phyloP scores from a whole-genome alignment of 148 eudicot species.

The Nyssa sinensis region DNA sequence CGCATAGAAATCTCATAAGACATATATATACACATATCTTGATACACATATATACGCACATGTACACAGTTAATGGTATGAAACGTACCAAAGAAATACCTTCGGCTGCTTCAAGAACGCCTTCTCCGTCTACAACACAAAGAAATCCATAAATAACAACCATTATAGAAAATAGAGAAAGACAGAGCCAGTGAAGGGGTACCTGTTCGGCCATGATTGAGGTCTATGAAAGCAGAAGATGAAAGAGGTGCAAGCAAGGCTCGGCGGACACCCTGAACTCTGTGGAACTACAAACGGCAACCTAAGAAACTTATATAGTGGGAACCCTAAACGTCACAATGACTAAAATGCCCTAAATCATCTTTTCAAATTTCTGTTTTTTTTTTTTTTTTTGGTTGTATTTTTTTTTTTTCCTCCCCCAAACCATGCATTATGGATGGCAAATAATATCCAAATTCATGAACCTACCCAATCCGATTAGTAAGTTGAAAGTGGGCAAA shows the following conservation, averaged over 20 bases:
- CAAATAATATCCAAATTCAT: too few species aligned
- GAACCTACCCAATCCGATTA: too few species aligned
- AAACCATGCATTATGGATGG: too few species aligned
- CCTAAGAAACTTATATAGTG: not conserved
- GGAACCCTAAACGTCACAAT: not conserved
- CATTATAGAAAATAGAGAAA: not conserved
- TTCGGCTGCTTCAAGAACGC: slow-evolving; percentile 52
- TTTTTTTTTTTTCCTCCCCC: too few species aligned
- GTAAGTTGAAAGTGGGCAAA: too few species aligned
- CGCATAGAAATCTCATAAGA: not conserved
- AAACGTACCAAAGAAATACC: slow-evolving; percentile 42
- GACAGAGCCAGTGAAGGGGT: not conserved
- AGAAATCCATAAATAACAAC: not conserved
- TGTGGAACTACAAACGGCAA: not conserved
- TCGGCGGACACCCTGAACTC: not conserved
- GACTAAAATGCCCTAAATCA: not conserved
- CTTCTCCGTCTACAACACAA: slow-evolving; percentile 41
- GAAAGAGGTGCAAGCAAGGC: not conserved
- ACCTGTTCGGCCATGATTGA: slow-evolving; percentile 13
- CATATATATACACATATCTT: too few species aligned
- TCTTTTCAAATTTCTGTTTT: too few species aligned
- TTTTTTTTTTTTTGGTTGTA: too few species aligned
- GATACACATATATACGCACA: too few species aligned
- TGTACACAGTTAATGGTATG: not conserved
- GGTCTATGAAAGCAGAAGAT: not conserved